Evolutionary conservation across 129 eudicot genomes (phyloP).

Genomic region (Saussurea involucrata): DNA sequence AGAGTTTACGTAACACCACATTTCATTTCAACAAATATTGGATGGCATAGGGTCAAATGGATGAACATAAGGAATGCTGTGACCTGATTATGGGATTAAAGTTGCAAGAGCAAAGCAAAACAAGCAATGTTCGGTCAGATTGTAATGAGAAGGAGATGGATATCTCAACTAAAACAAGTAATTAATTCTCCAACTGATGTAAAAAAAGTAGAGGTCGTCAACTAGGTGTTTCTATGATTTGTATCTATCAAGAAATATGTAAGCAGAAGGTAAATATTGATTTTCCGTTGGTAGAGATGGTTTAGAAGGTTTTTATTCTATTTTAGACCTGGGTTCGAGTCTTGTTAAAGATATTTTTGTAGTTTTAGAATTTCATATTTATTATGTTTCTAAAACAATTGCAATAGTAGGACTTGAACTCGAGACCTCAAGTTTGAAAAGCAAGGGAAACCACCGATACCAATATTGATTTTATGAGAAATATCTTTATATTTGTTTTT

Average conservation of each 20-base stretch:
- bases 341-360: too few relatives aligned
- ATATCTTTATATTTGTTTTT: too few relatives aligned
- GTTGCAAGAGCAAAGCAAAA: background rate
- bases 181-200: background rate
- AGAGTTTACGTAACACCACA: background rate
- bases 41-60: constrained; percentile 1
- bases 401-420: too few relatives aligned
- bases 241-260: constrained; percentile 15
- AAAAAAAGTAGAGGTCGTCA: background rate
- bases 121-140: background rate
- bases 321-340: too few relatives aligned
- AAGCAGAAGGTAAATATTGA: constrained; percentile 5
- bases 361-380: too few relatives aligned
- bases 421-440: background rate
- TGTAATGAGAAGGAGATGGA: background rate
- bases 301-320: too few relatives aligned
- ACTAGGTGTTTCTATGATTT: constrained; percentile 1
- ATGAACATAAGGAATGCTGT: background rate
- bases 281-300: too few relatives aligned
- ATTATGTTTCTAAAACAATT: too few relatives aligned
- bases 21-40: background rate
- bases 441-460: too few relatives aligned
- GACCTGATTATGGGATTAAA: background rate
- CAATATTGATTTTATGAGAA: too few relatives aligned
- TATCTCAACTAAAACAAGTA: background rate